phyloP scores from a whole-genome alignment of 148 eudicot species.

The Diospyros lotus region DNA sequence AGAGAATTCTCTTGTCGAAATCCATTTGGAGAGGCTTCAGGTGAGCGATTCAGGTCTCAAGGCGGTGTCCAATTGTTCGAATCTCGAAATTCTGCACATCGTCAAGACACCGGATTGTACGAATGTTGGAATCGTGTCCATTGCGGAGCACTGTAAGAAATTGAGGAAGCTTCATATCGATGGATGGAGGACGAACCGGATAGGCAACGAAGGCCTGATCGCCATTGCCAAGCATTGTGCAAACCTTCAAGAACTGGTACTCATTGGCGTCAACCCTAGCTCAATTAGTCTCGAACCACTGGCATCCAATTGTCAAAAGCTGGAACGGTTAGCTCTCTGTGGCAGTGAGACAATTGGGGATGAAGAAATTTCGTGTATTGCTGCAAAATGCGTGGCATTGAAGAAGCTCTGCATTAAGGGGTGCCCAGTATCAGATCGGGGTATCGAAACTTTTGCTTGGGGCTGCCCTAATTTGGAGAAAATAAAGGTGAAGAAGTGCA shows the following conservation, averaged over 20 bases:
- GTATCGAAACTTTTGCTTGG: slow-evolving; percentile 57
- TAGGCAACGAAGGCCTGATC: slow-evolving; percentile 64
- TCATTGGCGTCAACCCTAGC: slow-evolving; percentile 63
- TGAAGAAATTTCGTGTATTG: slow-evolving; percentile 60
- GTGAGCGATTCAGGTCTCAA: slow-evolving; percentile 65
- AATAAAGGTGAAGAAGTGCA: slow-evolving; percentile 79
- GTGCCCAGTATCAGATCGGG: slow-evolving; percentile 64
- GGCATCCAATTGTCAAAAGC: slow-evolving; percentile 46
- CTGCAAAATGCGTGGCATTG: slow-evolving; percentile 49
- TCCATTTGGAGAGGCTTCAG: slow-evolving; percentile 71
- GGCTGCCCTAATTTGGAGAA: slow-evolving; percentile 83
- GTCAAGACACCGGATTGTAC: slow-evolving; percentile 76
- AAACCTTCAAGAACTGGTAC: slow-evolving; percentile 66
- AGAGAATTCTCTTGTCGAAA: slow-evolving; percentile 43
- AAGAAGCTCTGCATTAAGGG: slow-evolving; percentile 83
- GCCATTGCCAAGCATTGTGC: slow-evolving; percentile 54
- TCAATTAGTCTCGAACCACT: slow-evolving; percentile 45
- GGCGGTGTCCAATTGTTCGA: slow-evolving; percentile 37
- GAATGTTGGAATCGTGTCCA: slow-evolving; percentile 40
- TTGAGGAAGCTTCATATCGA: slow-evolving; percentile 82
- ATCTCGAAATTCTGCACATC: slow-evolving; percentile 64
- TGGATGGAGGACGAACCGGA: slow-evolving; percentile 86
- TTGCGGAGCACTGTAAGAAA: slow-evolving; percentile 58
- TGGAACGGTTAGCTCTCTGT: slow-evolving; percentile 75
- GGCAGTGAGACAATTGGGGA: slow-evolving; percentile 83